Evolutionary conservation across 2,329 filamentous ascomycete genomes (phyloP).

Genomic region (Plenodomus biglobosus): DNA sequence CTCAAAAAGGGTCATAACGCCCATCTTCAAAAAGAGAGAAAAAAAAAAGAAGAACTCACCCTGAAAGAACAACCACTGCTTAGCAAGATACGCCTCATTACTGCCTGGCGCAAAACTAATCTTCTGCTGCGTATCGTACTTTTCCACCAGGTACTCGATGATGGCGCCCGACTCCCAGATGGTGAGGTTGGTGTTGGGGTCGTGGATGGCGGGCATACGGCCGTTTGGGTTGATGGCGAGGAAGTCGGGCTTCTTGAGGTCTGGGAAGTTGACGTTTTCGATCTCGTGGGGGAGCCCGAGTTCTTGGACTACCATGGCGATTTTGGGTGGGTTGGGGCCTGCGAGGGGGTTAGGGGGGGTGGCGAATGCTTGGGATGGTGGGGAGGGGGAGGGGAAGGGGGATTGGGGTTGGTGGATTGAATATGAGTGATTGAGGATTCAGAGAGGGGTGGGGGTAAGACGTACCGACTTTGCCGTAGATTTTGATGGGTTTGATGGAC

Average conservation of each 20-base stretch:
- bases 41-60: conserved; percentile 11
- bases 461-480: conserved; percentile 16
- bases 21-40: not conserved
- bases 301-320: conserved; percentile 50
- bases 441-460: too few relatives aligned
- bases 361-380: not conserved
- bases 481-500: conserved; percentile 22
- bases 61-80: conserved; percentile 52
- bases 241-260: conserved; percentile 48
- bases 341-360: not conserved
- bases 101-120: conserved; percentile 41
- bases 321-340: conserved; percentile 49
- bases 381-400: not conserved
- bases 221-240: conserved; percentile 46
- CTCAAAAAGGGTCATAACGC: too few relatives aligned
- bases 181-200: conserved; percentile 49
- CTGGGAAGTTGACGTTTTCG: conserved; percentile 39
- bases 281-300: conserved; percentile 47
- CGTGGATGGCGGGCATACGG: conserved; percentile 49
- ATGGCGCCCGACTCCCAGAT: conserved; percentile 52
- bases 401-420: too few relatives aligned
- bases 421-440: too few relatives aligned
- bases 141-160: conserved; percentile 49
- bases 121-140: conserved; percentile 47
- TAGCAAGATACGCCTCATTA: conserved; percentile 44